Base-by-base conservation (phyloP, 2,329 filamentous ascomycete species). In the Fonsecaea pugnacius region DNA sequence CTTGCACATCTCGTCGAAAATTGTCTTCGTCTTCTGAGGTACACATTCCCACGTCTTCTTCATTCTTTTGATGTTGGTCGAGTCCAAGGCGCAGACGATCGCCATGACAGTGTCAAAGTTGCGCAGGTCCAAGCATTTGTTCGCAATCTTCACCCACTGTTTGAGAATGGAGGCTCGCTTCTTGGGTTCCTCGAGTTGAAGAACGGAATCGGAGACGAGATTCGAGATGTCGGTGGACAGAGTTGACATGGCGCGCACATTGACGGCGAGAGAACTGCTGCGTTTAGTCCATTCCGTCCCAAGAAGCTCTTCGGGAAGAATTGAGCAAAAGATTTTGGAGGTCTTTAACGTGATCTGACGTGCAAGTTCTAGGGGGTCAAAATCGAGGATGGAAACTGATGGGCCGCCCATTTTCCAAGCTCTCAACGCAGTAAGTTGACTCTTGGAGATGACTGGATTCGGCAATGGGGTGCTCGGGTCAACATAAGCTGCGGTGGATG, bases 101-200 rank as follows among this genome's bases (percentile, higher is more conserved):
- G 95, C 92, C 92, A 98, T 97, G 10, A 99, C 80, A 0, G 92
- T 91, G 74, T 99, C 94, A 72, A 97, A 99, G 79, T 99, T 99
- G 79, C 95, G 90, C 30, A 98, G 84, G 73, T 95, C 91, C 4
- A 96, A 82, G 70, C 92, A 96, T 72, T 91, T 91, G 71, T 90
- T 85, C 0, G 91, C 92, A 70, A 98, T 88, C 82, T 98, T 99
- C 75, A 97, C 91, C 95, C 95, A 99, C 72, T 98, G 93, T 80
- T 99, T 98, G 79, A 99, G 95, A 58, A 92, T 87, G 1, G 85
- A 80, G 0, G 95, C 94, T 30, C 95, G 87, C 80, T 94, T 96
- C 85, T 98, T 98, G 30, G 90, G 88, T 75, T 98, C 95, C n/a
- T 91, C 85, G 63, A 92, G 85, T 62, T 91, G 87, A 14, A 99